Evolutionary conservation across 2,329 filamentous ascomycete species (phyloP), one percentile per base, ranked within the genome.

Genomic region (Podosphaera leucotricha): DNA sequence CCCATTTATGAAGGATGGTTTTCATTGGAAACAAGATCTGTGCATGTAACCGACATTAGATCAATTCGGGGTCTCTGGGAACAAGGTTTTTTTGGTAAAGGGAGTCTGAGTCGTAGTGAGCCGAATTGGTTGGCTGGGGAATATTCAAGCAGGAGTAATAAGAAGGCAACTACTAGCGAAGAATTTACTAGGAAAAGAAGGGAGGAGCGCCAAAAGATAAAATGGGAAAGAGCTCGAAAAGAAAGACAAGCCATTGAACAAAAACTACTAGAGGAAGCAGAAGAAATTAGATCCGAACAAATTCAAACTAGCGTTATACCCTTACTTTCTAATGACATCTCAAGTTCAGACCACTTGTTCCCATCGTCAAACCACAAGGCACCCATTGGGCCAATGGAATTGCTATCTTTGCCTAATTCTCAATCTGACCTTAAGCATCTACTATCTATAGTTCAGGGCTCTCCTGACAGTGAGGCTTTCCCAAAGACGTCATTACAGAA

Each of bases 61-160:
- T 77, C 83, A 2, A 77, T 92, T 49, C 70, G 80, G 44, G 83
- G 78, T 1, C 62, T 98, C 20, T 98, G 92, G 90, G 82, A 93
- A 61, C 83, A 92, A 64, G 90, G 90, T 4, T 98, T 98, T 62
- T 98, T 87, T 61, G 92, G 92, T 41, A 94, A 94, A 61, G 90
- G 90, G 38, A 87, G 68, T 53, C 65, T 95, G 46, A 94, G 86
- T 64, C 75, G 92, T 54, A 94, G 86, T 66, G 87, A 98, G 59
- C 87, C 87, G 2, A 90, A 77, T 52, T 98, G 90, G 90, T 61
- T 93, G 43, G 80, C 81, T 50, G 70, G 80, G 49, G 84, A 93
- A 60, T 79, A 82, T 59, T 75, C 78, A 22, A 71, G 78, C 43
- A 69, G 69, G 47, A 80, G 80, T 10, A 61, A 76, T 15, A 63